phyloP scores from a whole-genome alignment of 805 yeast species.

The Wickerhamomyces rabaulensis region DNA sequence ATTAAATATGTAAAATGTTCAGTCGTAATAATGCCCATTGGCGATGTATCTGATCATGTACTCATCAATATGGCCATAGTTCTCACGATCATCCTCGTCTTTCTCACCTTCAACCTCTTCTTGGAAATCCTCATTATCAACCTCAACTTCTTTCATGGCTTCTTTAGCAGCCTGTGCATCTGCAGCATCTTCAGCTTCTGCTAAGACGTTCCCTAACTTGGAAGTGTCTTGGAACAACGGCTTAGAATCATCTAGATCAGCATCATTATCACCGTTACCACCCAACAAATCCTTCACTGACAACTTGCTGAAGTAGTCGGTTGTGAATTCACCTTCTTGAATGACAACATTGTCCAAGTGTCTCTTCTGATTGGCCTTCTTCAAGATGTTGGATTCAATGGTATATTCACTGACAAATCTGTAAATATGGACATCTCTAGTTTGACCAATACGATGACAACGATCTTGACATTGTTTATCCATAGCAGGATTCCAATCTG shows the following conservation, averaged over 20 bases:
- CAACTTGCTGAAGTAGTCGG: constrained; percentile 87
- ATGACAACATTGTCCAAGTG: constrained; percentile 91
- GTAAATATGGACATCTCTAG: constrained; percentile 95
- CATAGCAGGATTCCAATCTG: constrained; percentile 99
- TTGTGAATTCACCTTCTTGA: constrained; percentile 97
- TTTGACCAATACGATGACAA: constrained; percentile 98
- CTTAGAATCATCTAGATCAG: constrained; percentile 26
- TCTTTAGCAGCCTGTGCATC: constrained; percentile 84
- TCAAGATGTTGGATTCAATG: constrained; percentile 89
- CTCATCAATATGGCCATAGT: constrained; percentile 83
- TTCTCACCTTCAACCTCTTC: constrained; percentile 31
- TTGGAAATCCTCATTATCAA: constrained; percentile 79
- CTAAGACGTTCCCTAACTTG: constrained; percentile 56
- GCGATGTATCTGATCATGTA: constrained; percentile 92
- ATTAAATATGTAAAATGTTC: constrained; percentile 1
- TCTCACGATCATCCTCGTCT: constrained; percentile 50
- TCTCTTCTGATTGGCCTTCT: constrained; percentile 91
- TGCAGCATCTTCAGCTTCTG: constrained; percentile 93
- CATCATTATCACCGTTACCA: constrained; percentile 20
- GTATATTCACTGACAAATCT: constrained; percentile 94
- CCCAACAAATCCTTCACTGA: constrained; percentile 85
- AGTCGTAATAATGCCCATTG: constrained; percentile 62
- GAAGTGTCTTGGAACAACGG: constrained; percentile 29
- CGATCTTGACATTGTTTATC: constrained; percentile 99
- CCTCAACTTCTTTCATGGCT: constrained; percentile 79